A percentile compares a stretch with the other conserved stretches of the same genome.
Evolutionary conservation across 208 protist genomes (phyloP).

Genomic region (Balamuthia mandrillaris): DNA sequence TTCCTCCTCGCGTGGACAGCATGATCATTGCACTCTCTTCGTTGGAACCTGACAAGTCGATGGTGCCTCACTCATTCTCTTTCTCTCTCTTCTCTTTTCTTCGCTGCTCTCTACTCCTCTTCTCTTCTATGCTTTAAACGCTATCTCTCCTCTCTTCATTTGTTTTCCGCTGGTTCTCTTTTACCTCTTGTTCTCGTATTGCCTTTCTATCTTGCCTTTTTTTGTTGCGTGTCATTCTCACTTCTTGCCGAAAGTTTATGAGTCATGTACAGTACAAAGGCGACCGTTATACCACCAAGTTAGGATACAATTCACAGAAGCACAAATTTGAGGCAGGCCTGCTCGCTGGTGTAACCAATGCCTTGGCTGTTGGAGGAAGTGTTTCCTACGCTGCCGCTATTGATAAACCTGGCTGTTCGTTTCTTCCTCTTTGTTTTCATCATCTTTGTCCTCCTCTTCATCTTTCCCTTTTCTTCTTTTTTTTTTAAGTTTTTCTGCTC

Average conservation of each 20-base stretch:
- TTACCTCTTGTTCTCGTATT: background rate
- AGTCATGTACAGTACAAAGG: background rate
- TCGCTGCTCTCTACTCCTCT: background rate
- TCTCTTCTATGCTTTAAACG: background rate
- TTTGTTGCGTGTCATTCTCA: too few relatives aligned
- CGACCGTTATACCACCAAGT: background rate
- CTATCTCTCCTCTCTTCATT: background rate
- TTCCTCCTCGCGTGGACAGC: background rate
- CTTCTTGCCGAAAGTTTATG: too few relatives aligned
- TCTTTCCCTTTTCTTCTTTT: too few relatives aligned
- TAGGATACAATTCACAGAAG: background rate
- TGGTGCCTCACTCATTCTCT: background rate
- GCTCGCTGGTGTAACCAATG: background rate
- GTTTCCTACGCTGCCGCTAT: background rate
- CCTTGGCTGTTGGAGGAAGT: background rate
- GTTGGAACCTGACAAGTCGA: slow-evolving; percentile 1
- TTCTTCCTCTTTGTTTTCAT: background rate
- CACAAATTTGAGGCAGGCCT: background rate
- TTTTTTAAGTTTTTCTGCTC: background rate
- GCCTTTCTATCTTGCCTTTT: too few relatives aligned
- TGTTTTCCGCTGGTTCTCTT: background rate
- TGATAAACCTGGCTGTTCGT: background rate
- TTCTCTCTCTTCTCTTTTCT: background rate
- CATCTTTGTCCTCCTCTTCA: background rate
- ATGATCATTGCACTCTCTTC: background rate